Evolutionary conservation across 108 stramenopile genomes (phyloP), one percentile per base, ranked within the genome.

Genomic region (Stephanodiscus minutulus): DNA sequence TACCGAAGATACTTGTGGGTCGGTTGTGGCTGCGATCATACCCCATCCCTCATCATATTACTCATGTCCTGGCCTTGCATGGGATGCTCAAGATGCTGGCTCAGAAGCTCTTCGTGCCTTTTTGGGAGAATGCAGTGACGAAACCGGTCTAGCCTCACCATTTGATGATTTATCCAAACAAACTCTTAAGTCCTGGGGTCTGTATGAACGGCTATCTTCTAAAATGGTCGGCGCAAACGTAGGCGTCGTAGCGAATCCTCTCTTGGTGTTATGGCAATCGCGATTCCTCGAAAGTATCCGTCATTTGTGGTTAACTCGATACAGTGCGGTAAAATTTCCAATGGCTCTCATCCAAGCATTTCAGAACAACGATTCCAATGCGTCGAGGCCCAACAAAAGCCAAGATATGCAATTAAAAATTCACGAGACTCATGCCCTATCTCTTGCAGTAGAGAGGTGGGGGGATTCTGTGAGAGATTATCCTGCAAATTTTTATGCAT

Each of bases 381-480:
- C 31, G 7, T 17, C 56, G 7, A 28, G 28, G 4, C 7, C 9
- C 25, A 57, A 31, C n/a, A n/a, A n/a, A n/a, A n/a, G n/a, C 28
- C 28, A 64, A 55, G 58, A 66, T 3, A 36, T 5, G 49, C 47
- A 66, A 29, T 49, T 66, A 29, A 43, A 35, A 4, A 22, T 46
- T 13, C 63, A 70, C 53, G 69, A 77, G 29, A 66, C 77, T 15
- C 24, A 37, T 36, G 69, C 68, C 18, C 68, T 77, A 7, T 77
- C 77, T 43, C 25, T 49, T 7, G 67, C 59, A 22, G 61, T 74
- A 15, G 21, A 24, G 8, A 55, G 25, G 27, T 80, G 73, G 73
- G 69, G 79, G 49, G 74, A 74, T 57, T 74, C 79, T 37, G 46
- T 76, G 13, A 21, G 79, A 70, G 79, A 80, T 76, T 80, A 75